Conservation (phyloP, 1,284 basidiomycete species). For the Heterobasidion occidentale region DNA sequence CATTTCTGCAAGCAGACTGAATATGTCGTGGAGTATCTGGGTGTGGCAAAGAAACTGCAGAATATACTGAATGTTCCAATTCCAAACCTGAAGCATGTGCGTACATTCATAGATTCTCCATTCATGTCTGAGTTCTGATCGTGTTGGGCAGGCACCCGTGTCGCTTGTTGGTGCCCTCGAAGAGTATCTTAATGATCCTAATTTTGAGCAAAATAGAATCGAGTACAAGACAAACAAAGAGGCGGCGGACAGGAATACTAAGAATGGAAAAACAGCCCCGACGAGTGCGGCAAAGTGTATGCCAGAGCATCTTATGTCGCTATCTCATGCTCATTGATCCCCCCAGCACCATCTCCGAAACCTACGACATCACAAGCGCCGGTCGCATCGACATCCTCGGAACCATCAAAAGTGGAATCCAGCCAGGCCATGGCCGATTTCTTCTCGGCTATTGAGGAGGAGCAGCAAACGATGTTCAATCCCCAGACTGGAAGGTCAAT, state of each 20-base stretch:
- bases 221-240: conserved; percentile 88
- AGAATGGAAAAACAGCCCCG: conserved; percentile 19
- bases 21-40: conserved; percentile 88
- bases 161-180: conserved; percentile 89
- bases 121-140: too few relatives aligned
- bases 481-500: conserved; percentile 49
- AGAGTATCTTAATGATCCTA: conserved; percentile 93
- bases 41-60: conserved; percentile 88
- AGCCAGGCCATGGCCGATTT: conserved; percentile 68
- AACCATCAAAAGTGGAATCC: conserved; percentile 15
- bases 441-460: conserved; percentile 85
- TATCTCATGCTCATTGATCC: background rate
- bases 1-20: conserved; percentile 95
- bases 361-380: conserved; percentile 8
- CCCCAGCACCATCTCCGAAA: conserved; percentile 15
- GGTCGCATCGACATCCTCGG: conserved; percentile 17
- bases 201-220: conserved; percentile 90
- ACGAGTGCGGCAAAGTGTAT: conserved; percentile 20
- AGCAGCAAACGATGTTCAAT: conserved; percentile 71
- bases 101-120: conserved; percentile 18
- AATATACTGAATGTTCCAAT: conserved; percentile 91
- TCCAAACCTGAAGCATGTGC: conserved; percentile 88
- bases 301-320: background rate
- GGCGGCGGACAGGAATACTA: conserved; percentile 52
- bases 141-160: conserved; percentile 69